Evolutionary conservation across 1,284 basidiomycete species (phyloP), one percentile per base, ranked within the genome.

Genomic region (Cerrena zonata): DNA sequence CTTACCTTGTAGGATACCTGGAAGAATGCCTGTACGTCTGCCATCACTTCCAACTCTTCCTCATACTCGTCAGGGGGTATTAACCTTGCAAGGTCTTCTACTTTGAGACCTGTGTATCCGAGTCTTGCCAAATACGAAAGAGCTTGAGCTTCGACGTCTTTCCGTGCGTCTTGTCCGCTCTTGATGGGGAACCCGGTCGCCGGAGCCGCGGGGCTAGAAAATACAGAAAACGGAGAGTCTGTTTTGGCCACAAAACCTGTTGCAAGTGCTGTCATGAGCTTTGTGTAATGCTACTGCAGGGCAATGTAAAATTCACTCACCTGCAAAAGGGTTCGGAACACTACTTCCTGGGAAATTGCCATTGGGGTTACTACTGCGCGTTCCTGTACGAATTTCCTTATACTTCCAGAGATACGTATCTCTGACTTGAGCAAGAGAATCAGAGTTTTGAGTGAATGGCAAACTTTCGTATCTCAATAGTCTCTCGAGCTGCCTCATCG

Each of bases 11-110:
- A 74, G 1, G 73, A 58, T 2, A 77, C 71, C 52, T 76, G 72
- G 62, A 77, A 79, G 59, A 79, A 80, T 2, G 72, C 77, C 4
- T 75, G 61, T 0, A 77, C 74, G 48, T 77, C 75, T 2, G 76
- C 74, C 72, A 78, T 76, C 27, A 77, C 65, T 23, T 67, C 55
- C 15, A 81, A 56, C 55, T 78, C 76, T 2, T 69, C 63, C 54
- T 77, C 72, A 52, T 69, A 77, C 50, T 66, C 58, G 53, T 77
- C 76, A 0, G 66, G 55, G 1, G 65, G 61, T n/a, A 60, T 61
- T 12, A 80, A 64, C 57, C 67, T 70, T 7, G 59, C 65, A 0
- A 80, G 60, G 48, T 77, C 72, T 2, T 66, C 69, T 10, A 53
- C 58, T 15, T 50, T 62, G 37, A 70, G 39, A 5, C 65, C 65